Evolutionary conservation across 306 rosid genomes (phyloP).

Genomic region (Cucumis hystrix): DNA sequence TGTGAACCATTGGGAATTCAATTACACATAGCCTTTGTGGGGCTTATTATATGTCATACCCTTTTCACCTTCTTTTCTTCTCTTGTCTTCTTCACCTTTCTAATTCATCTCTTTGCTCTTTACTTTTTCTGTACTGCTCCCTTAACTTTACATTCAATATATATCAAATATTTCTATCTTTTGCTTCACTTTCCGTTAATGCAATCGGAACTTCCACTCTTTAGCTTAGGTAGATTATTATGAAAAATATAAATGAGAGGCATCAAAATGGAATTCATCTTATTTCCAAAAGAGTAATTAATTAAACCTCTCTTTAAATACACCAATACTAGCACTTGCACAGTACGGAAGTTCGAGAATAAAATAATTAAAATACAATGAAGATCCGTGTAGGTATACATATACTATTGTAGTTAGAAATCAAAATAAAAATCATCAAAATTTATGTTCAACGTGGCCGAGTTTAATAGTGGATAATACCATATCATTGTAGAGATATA

Average conservation of each 20-base stretch:
- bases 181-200: neutral
- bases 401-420: too few species aligned
- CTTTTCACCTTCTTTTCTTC: neutral
- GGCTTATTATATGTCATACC: neutral
- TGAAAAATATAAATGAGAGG: neutral
- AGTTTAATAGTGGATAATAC: neutral
- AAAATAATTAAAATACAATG: too few species aligned
- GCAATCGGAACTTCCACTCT: neutral
- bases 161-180: neutral
- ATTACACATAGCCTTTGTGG: neutral
- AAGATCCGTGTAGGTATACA: too few species aligned
- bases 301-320: too few species aligned
- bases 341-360: too few species aligned
- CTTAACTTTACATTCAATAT: neutral
- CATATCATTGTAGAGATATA: neutral
- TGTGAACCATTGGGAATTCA: neutral
- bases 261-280: neutral
- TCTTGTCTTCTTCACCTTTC: constrained; percentile 1
- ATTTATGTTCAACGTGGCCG: neutral
- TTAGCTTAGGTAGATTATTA: neutral
- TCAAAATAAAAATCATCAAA: too few species aligned
- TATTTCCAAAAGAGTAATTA: too few species aligned
- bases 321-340: too few species aligned
- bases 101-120: neutral
- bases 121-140: neutral